Conservation (phyloP, 176 grass and related monocot genomes). For the Elaeis guineensis region DNA sequence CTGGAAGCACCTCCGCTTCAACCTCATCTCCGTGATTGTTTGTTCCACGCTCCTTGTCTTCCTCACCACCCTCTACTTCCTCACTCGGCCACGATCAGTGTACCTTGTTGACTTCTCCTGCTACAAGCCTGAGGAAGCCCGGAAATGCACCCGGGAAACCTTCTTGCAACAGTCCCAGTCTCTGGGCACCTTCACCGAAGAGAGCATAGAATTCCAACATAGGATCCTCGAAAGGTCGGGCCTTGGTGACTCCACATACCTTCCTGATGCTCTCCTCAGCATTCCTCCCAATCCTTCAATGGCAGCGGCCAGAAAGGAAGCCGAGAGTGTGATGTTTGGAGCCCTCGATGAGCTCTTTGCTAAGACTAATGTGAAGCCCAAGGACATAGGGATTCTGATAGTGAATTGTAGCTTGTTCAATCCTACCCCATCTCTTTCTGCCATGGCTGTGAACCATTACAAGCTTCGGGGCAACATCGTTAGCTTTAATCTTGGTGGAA, state of each 20-base stretch:
- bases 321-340: slow-evolving; percentile 5
- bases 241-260: slow-evolving; percentile 5
- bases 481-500: slow-evolving; percentile 4
- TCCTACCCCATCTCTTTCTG: slow-evolving; percentile 9
- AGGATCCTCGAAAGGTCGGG: slow-evolving; percentile 12
- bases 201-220: slow-evolving; percentile 1
- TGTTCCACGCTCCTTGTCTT: slow-evolving; percentile 8
- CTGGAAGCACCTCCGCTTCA: slow-evolving; percentile 5
- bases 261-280: not conserved
- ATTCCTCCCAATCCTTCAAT: slow-evolving; percentile 5
- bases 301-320: slow-evolving; percentile 6
- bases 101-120: slow-evolving; percentile 4
- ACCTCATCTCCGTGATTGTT: slow-evolving; percentile 5
- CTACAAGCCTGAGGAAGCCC: slow-evolving; percentile 3
- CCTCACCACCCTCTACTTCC: slow-evolving; percentile 7
- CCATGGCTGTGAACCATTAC: slow-evolving; percentile 11
- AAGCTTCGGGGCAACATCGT: slow-evolving; percentile 9
- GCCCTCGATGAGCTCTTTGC: slow-evolving; percentile 5
- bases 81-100: not conserved
- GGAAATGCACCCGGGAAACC: slow-evolving; percentile 1
- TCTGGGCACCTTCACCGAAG: not conserved
- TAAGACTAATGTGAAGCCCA: slow-evolving; percentile 12
- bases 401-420: slow-evolving; percentile 11
- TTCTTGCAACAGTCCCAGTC: not conserved
- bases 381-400: slow-evolving; percentile 1